Conservation (phyloP, 2,329 filamentous ascomycete species). For the Alternaria incomplexa region DNA sequence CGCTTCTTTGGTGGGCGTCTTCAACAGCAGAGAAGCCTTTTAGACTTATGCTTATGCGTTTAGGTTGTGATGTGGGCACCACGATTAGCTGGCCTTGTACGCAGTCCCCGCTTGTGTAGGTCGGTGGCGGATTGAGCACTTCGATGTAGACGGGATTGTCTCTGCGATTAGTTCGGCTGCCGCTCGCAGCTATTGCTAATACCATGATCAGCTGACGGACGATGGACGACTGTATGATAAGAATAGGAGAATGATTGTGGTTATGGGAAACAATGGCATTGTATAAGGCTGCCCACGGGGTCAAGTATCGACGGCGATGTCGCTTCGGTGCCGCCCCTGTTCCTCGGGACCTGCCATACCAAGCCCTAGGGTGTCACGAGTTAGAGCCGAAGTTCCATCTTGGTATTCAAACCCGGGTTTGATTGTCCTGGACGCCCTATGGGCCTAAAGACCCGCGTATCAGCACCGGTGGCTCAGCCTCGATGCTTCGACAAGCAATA, state of each 20-base stretch:
- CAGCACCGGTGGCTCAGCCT: not conserved
- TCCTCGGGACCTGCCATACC: slow-evolving; percentile 8
- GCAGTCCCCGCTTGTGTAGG: slow-evolving; percentile 29
- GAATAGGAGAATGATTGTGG: not conserved
- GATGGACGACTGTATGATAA: not conserved
- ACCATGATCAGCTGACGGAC: slow-evolving; percentile 10
- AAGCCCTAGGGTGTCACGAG: slow-evolving; percentile 6
- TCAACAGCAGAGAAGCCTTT: slow-evolving; percentile 20
- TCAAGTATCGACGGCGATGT: slow-evolving; percentile 3
- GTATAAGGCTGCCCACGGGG: not conserved
- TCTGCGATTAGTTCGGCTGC: slow-evolving; percentile 14
- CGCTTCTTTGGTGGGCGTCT: slow-evolving; percentile 15
- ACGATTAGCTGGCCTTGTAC: slow-evolving; percentile 29
- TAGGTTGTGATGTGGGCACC: slow-evolving; percentile 24
- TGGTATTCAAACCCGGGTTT: not conserved
- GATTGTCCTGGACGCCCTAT: not conserved
- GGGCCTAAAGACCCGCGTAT: not conserved
- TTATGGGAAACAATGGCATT: not conserved
- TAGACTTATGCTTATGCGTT: slow-evolving; percentile 23
- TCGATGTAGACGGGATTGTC: slow-evolving; percentile 26
- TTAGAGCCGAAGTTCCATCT: slow-evolving; percentile 1
- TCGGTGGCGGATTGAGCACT: slow-evolving; percentile 12
- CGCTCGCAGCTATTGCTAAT: slow-evolving; percentile 7
- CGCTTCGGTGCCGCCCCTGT: slow-evolving; percentile 5
- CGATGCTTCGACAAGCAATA: not conserved